Conservation (phyloP, 345 rosid genomes). For the Camelina sativa region DNA sequence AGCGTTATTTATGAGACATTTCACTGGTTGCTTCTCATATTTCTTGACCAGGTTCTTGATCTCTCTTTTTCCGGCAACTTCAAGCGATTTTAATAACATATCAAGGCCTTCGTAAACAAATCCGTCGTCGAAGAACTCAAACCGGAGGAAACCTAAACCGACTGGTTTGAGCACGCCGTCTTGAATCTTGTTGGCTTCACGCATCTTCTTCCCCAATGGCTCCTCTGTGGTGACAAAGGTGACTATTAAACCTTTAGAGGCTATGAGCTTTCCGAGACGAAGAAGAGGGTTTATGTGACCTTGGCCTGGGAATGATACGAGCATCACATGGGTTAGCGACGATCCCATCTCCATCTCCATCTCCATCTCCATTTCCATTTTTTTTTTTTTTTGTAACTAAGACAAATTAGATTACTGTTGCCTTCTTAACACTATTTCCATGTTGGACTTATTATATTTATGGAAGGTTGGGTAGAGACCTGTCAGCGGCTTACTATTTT, state of each 20-base stretch:
- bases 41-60: constrained; percentile 50
- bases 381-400: background rate
- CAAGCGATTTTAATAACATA: constrained; percentile 46
- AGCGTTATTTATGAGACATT: constrained; percentile 72
- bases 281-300: constrained; percentile 76
- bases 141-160: constrained; percentile 62
- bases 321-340: constrained; percentile 51
- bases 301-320: constrained; percentile 69
- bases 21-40: constrained; percentile 57
- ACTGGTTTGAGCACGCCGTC: constrained; percentile 51
- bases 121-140: constrained; percentile 66
- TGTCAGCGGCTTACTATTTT: too few relatives aligned
- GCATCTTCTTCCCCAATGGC: constrained; percentile 53
- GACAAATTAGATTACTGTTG: background rate
- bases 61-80: constrained; percentile 49
- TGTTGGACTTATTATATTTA: background rate
- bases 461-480: too few relatives aligned
- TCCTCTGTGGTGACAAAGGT: constrained; percentile 56
- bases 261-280: constrained; percentile 62
- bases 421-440: background rate
- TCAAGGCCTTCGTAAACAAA: constrained; percentile 48
- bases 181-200: constrained; percentile 50
- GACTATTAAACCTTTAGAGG: constrained; percentile 66
- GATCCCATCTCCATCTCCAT: constrained; percentile 1
- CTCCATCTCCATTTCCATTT: background rate